phyloP scores from a whole-genome alignment of 2,329 filamentous ascomycete genomes.

The Verticillium klebahnii region DNA sequence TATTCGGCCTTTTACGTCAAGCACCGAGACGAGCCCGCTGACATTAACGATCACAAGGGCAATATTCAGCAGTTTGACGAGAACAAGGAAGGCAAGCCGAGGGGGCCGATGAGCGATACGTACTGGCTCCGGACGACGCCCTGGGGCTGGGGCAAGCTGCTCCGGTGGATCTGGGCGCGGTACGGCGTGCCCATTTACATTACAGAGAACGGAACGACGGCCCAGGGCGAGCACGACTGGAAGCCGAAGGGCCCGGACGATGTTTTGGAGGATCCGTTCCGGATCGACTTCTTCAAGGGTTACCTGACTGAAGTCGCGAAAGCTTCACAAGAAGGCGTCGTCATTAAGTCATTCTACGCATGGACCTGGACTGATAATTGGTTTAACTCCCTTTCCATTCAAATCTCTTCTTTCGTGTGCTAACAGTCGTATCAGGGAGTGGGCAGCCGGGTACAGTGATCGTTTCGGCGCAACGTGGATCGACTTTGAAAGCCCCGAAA shows the following conservation, averaged over 20 bases:
- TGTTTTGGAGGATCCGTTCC: conserved; percentile 77
- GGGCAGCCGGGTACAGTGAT: conserved; percentile 34
- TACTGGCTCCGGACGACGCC: conserved; percentile 76
- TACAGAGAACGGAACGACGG: conserved; percentile 86
- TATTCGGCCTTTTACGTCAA: conserved; percentile 77
- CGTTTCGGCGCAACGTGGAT: conserved; percentile 35
- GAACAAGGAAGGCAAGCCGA: conserved; percentile 66
- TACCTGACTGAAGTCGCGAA: conserved; percentile 78
- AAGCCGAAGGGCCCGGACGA: conserved; percentile 33
- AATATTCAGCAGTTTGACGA: conserved; percentile 69
- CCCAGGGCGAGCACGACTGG: conserved; percentile 71
- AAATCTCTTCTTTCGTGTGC: too few species aligned
- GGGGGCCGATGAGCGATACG: conserved; percentile 78
- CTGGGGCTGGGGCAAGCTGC: conserved; percentile 69
- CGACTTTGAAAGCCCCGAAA: conserved; percentile 29
- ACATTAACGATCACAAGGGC: conserved; percentile 65
- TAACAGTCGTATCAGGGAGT: conserved; percentile 22
- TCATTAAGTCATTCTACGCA: conserved; percentile 76
- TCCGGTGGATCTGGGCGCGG: conserved; percentile 72
- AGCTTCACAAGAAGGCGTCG: conserved; percentile 64
- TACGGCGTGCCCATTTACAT: conserved; percentile 75
- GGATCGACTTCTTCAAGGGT: conserved; percentile 70
- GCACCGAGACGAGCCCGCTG: conserved; percentile 75
- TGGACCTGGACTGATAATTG: conserved; percentile 87
- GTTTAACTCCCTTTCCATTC: conserved; percentile 5